These are phyloP conservation scores for Casaregolazyma lundiana DNA, from an alignment of 1,139 yeast genomes.

Conservation along the genomic window DNA sequence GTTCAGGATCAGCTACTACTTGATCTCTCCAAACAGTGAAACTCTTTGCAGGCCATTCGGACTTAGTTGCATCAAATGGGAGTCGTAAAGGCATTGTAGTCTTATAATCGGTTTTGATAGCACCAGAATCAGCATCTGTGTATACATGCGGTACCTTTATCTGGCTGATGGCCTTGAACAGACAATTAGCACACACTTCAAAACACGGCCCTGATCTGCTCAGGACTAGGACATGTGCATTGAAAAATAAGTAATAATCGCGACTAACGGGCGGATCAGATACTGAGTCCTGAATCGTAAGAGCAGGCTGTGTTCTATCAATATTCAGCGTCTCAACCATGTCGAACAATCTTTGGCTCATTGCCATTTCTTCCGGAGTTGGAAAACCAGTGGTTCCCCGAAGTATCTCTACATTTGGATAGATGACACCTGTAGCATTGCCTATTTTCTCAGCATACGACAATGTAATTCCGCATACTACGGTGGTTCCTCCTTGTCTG, in stretches of 20 bases:
- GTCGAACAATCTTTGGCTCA: conserved; percentile 67
- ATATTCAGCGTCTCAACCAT: conserved; percentile 28
- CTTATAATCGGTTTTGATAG: conserved; percentile 41
- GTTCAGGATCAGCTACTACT: conserved; percentile 5
- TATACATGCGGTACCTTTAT: conserved; percentile 63
- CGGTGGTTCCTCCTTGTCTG: conserved; percentile 70
- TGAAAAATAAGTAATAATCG: conserved; percentile 38
- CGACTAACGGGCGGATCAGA: conserved; percentile 3
- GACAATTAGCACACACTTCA: conserved; percentile 70
- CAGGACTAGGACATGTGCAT: conserved; percentile 72
- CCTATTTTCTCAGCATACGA: conserved; percentile 46
- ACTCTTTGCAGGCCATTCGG: conserved; percentile 19
- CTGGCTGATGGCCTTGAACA: conserved; percentile 57
- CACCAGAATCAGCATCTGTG: conserved; percentile 32
- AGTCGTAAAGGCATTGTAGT: conserved; percentile 36
- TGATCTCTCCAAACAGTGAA: conserved; percentile 7
- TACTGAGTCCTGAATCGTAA: conserved; percentile 11
- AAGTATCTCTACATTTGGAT: conserved; percentile 73
- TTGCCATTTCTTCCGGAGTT: conserved; percentile 81
- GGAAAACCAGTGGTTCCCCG: conserved; percentile 49
- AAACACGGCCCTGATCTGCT: conserved; percentile 78
- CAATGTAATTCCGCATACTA: conserved; percentile 70
- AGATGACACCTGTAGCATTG: conserved; percentile 42
- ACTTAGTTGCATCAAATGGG: not conserved
- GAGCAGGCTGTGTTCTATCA: conserved; percentile 11